Percentiles rank a stretch among this genome's conserved stretches.
These are phyloP conservation scores for Arachnopeziza araneosa DNA, from an alignment of 2,329 filamentous ascomycete genomes.

Conservation along the genomic window DNA sequence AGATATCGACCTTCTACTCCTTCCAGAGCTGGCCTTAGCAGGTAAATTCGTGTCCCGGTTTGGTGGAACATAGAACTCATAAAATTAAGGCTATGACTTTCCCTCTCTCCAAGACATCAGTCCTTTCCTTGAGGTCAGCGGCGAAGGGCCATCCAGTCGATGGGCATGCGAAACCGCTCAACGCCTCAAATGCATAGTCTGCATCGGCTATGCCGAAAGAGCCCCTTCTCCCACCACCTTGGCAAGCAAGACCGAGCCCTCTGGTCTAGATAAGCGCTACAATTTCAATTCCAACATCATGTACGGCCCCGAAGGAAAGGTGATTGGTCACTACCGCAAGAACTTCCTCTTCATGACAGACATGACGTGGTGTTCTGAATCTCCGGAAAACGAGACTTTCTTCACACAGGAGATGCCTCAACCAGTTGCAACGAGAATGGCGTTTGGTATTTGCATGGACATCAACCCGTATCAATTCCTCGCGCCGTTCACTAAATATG, in stretches of 20 bases:
- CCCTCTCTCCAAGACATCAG: not conserved
- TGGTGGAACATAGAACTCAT: not conserved
- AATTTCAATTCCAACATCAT: slow-evolving; percentile 1
- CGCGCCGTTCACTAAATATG: not conserved
- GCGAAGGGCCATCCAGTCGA: not conserved
- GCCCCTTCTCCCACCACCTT: not conserved
- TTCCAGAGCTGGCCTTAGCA: not conserved
- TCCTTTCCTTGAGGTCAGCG: not conserved
- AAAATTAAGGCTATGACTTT: slow-evolving; percentile 1
- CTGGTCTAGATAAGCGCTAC: not conserved
- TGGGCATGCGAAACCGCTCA: not conserved
- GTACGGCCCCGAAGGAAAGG: not conserved
- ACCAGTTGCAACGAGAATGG: not conserved
- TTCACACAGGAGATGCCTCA: not conserved
- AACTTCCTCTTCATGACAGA: slow-evolving; percentile 1
- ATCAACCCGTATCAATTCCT: slow-evolving; percentile 1
- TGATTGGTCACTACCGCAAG: slow-evolving; percentile 2
- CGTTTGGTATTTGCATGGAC: slow-evolving; percentile 3
- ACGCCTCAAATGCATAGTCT: not conserved
- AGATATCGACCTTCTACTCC: not conserved
- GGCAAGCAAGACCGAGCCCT: not conserved
- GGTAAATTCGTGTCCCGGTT: not conserved
- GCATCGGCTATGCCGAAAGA: slow-evolving; percentile 1
- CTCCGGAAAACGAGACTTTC: not conserved
- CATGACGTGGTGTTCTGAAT: not conserved